phyloP scores from a whole-genome alignment of 2,329 filamentous ascomycete genomes.

The Penicillium brevicompactum region DNA sequence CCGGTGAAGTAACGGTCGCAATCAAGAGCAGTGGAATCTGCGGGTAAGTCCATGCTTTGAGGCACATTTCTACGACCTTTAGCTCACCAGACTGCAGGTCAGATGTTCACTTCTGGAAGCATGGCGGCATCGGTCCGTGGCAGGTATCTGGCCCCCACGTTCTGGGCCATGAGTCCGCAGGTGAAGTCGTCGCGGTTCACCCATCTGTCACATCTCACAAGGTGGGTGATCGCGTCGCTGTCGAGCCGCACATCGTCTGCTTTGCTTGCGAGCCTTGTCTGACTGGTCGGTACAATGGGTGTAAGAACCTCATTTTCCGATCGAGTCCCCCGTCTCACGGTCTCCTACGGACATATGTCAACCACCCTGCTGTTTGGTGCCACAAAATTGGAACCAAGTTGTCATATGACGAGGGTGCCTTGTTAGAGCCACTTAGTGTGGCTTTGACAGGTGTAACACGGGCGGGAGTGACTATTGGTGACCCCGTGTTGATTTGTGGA shows the following conservation, averaged over 20 bases:
- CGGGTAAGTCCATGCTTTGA: no score
- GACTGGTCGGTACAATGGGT: constrained; percentile 93
- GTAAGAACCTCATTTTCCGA: constrained; percentile 80
- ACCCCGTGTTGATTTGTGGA: constrained; percentile 85
- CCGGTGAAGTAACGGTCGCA: no score
- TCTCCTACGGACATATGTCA: constrained; percentile 86
- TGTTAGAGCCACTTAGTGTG: constrained; percentile 88
- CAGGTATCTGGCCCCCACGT: no score
- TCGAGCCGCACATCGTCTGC: constrained; percentile 95
- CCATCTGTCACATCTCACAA: constrained; percentile 76
- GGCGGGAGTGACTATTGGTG: constrained; percentile 77
- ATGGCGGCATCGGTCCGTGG: no score
- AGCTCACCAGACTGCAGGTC: no score
- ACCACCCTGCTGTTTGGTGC: constrained; percentile 92
- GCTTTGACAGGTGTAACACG: constrained; percentile 85
- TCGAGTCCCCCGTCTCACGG: constrained; percentile 89
- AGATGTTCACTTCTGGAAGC: no score
- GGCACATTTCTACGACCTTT: no score
- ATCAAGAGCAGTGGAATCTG: no score
- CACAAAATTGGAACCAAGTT: constrained; percentile 86
- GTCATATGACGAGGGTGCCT: constrained; percentile 86
- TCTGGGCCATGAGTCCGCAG: constrained; percentile 89
- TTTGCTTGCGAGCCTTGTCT: constrained; percentile 86
- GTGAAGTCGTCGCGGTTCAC: constrained; percentile 70
- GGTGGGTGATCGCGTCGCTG: constrained; percentile 84